Evolutionary conservation across 495 filamentous ascomycete species (phyloP), one percentile per base, ranked within the genome.

Genomic region (Oidiodendron maius): DNA sequence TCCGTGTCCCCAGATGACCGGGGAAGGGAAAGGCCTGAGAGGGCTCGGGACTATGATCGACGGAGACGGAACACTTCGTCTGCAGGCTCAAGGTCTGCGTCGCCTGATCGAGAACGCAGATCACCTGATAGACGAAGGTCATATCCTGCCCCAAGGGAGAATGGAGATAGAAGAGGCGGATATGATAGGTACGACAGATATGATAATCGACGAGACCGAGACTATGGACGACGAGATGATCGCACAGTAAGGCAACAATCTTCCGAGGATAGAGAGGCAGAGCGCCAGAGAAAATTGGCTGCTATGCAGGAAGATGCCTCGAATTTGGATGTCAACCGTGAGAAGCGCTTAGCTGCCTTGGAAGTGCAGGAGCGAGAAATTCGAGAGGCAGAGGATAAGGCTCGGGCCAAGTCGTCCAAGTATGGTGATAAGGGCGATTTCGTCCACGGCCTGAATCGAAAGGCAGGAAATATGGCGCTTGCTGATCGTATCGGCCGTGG

Each of bases 261-360:
- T 18, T 32, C 41, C 18, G 53, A 62, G 26, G 62, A 67, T 9
- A 60, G 60, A 2, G 67, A 72, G 28, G 68, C 73, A 13, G 80
- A 85, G 49, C 77, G 76, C 2, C 77, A 75, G 6, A 69, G 74
- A 16, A 91, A 86, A 59, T 70, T 97, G 3, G 88, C 86, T 15
- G 86, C 83, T 26, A 98, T 98, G 93, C 87, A 89, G 58, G 75
- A 77, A 20, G 87, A 87, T 45, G 93, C 93, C n/a, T 71, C 72
- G 2, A 77, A 85, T 11, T 72, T 98, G 50, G 87, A 96, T 61
- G 55, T 72, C 30, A 81, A 85, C 40, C 86, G 93, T 16, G 78
- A 80, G 40, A 74, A 77, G 36, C 80, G 90, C 21, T 69, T 96
- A 17, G 76, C 79, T 1, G 77, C 81, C 3, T 72, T 93, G 32